phyloP scores from a whole-genome alignment of 345 rosid genomes.

The Gossypium mustelinum region DNA sequence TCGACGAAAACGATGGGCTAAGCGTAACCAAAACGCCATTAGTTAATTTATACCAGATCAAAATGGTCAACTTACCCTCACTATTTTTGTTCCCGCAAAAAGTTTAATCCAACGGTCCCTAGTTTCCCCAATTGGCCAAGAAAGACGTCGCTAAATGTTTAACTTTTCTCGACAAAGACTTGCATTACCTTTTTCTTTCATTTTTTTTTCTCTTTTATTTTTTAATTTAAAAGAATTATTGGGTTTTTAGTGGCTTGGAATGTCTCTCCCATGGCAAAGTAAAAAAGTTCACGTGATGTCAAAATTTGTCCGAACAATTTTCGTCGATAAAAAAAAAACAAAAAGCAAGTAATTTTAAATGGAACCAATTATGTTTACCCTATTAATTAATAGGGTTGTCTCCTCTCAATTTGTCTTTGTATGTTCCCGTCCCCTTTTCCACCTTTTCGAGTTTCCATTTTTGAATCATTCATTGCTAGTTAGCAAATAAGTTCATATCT shows the following conservation, averaged over 20 bases:
- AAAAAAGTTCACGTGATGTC: neutral
- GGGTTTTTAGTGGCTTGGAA: slow-evolving; percentile 15
- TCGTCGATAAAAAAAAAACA: neutral
- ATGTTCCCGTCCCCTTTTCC: neutral
- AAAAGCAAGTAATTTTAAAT: neutral
- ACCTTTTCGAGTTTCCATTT: neutral
- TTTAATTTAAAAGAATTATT: neutral
- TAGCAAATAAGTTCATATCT: too few species aligned
- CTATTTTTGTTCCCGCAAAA: slow-evolving; percentile 19
- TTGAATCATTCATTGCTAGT: neutral
- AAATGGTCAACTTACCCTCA: slow-evolving; percentile 25
- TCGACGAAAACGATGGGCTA: slow-evolving; percentile 25
- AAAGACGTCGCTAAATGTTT: slow-evolving; percentile 9
- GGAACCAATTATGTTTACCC: neutral
- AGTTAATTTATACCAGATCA: neutral
- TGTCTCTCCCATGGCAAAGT: neutral
- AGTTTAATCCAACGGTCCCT: slow-evolving; percentile 20
- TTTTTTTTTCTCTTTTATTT: neutral
- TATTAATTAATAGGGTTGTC: neutral
- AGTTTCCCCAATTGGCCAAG: neutral
- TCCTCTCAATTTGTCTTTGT: neutral
- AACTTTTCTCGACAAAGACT: slow-evolving; percentile 6
- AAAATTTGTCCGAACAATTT: slow-evolving; percentile 3
- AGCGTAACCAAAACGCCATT: slow-evolving; percentile 29
- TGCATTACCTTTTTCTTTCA: neutral